Evolutionary conservation across 805 yeast species (phyloP).

Genomic region (Zygosaccharomyces bisporus): DNA sequence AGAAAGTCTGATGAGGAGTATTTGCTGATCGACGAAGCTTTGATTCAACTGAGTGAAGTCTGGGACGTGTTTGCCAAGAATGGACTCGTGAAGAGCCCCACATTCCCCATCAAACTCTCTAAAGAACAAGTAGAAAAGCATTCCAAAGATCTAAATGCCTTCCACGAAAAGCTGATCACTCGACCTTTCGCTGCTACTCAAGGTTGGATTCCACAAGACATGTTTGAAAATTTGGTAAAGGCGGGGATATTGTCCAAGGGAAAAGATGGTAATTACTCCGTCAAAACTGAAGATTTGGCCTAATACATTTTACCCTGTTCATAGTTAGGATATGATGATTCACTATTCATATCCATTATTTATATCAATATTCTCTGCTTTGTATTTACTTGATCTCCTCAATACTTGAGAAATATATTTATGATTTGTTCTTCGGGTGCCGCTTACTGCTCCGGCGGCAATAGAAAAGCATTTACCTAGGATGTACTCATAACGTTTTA

Average conservation of each 20-base stretch:
- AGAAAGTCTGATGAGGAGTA: conserved; percentile 54
- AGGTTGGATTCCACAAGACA: conserved; percentile 95
- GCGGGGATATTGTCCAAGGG: conserved; percentile 65
- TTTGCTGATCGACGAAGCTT: conserved; percentile 60
- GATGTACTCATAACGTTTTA: no score
- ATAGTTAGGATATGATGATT: conserved; percentile 1
- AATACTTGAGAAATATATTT: neutral
- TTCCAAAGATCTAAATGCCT: conserved; percentile 54
- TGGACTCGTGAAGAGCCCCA: conserved; percentile 47
- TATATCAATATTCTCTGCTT: neutral
- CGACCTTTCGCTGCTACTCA: conserved; percentile 86
- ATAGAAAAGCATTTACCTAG: no score
- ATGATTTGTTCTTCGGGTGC: neutral
- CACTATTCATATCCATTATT: neutral
- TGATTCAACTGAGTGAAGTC: conserved; percentile 60
- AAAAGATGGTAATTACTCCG: conserved; percentile 51
- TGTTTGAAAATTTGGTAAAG: conserved; percentile 67
- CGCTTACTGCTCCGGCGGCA: neutral
- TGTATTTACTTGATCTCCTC: neutral
- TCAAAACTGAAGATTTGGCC: conserved; percentile 39
- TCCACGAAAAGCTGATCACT: conserved; percentile 63
- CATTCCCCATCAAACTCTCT: conserved; percentile 59
- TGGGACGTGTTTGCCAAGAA: conserved; percentile 66
- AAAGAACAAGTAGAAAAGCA: conserved; percentile 58
- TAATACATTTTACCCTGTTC: conserved; percentile 1